Conservation (phyloP, 441 rosid genomes). For the Sinapis alba region DNA sequence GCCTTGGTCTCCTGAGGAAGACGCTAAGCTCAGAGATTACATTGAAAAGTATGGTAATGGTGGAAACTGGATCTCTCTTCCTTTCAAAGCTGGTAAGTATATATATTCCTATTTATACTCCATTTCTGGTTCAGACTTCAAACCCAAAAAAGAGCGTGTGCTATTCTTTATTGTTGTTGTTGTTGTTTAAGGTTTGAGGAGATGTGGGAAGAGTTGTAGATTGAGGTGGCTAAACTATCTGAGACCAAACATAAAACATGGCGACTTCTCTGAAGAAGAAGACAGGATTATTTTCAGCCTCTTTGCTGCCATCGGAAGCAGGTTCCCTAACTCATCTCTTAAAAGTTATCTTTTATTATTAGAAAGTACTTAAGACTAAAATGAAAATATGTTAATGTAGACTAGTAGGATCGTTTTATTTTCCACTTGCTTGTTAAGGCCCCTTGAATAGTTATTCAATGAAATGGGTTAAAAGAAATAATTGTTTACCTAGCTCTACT, state of each 20-base stretch:
- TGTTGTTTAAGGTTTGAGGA: slow-evolving; percentile 54
- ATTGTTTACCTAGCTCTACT: background rate
- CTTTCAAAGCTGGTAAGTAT: slow-evolving; percentile 65
- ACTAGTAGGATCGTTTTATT: background rate
- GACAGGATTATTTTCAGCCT: slow-evolving; percentile 61
- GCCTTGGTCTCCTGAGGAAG: slow-evolving; percentile 80
- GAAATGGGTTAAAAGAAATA: background rate
- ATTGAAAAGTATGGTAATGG: slow-evolving; percentile 63
- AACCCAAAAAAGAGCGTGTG: background rate
- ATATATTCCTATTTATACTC: background rate
- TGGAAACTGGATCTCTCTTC: slow-evolving; percentile 72
- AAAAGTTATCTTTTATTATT: background rate
- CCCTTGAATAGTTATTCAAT: slow-evolving; percentile 12
- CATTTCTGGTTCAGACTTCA: background rate
- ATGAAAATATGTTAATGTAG: background rate
- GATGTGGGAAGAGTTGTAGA: slow-evolving; percentile 84
- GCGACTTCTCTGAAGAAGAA: slow-evolving; percentile 69
- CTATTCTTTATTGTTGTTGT: slow-evolving; percentile 5
- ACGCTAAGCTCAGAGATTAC: slow-evolving; percentile 62
- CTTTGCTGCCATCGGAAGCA: slow-evolving; percentile 73
- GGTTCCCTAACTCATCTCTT: slow-evolving; percentile 35
- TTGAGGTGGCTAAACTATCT: slow-evolving; percentile 79
- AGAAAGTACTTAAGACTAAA: background rate
- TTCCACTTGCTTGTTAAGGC: slow-evolving; percentile 3
- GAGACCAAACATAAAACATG: slow-evolving; percentile 80